Evolutionary conservation across 331 rosid genomes (phyloP).

Genomic region (Telfairia occidentalis): DNA sequence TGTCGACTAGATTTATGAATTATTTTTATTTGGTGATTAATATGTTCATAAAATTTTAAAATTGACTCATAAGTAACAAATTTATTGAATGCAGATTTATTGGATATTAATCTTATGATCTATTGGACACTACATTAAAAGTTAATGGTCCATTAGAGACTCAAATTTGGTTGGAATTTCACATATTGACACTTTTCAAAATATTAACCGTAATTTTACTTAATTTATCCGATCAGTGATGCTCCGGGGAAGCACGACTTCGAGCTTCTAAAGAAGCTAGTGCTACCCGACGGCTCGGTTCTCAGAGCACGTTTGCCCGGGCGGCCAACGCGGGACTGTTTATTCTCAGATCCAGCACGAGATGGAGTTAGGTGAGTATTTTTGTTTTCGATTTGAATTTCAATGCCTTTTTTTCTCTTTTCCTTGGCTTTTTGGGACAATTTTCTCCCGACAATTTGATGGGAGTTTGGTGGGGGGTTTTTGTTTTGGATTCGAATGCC

Average conservation of each 20-base stretch:
- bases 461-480: conserved; percentile 26
- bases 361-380: conserved; percentile 43
- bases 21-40: too few relatives aligned
- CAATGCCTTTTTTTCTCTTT: neutral
- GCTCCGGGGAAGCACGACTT: conserved; percentile 78
- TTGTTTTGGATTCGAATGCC: neutral
- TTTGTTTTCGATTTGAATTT: neutral
- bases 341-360: conserved; percentile 74
- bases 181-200: neutral
- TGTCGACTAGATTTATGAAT: too few relatives aligned
- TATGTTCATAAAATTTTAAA: too few relatives aligned
- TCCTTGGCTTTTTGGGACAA: neutral
- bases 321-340: conserved; percentile 72
- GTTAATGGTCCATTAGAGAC: too few relatives aligned
- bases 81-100: too few relatives aligned
- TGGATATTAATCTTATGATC: too few relatives aligned
- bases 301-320: conserved; percentile 74
- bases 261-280: conserved; percentile 55
- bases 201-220: neutral
- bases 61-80: too few relatives aligned
- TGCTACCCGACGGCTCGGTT: conserved; percentile 66
- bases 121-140: too few relatives aligned
- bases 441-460: neutral
- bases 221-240: conserved; percentile 31
- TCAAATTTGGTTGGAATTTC: too few relatives aligned